phyloP scores from a whole-genome alignment of 129 eudicot genomes.

The Apium graveolens region DNA sequence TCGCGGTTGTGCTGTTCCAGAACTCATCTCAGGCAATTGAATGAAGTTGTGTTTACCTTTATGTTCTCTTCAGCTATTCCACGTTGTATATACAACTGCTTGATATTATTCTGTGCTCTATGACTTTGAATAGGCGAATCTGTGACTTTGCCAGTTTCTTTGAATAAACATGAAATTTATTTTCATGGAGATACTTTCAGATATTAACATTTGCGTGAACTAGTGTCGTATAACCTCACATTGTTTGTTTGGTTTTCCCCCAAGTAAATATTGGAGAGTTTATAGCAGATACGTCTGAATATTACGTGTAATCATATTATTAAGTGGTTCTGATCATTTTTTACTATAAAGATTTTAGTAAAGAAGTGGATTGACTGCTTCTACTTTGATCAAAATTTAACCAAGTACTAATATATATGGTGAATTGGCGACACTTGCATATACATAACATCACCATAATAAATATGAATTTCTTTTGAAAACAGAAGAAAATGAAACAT shows the following conservation, averaged over 20 bases:
- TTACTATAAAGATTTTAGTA: too few species aligned
- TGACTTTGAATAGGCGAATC: neutral
- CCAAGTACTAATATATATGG: too few species aligned
- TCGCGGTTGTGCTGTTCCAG: conserved; percentile 58
- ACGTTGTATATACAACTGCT: conserved; percentile 6
- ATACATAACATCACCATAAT: too few species aligned
- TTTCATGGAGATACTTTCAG: neutral
- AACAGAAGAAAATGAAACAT: too few species aligned
- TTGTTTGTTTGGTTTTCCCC: neutral
- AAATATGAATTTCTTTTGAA: too few species aligned
- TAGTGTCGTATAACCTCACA: neutral
- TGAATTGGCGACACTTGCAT: neutral
- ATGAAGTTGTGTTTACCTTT: conserved; percentile 1
- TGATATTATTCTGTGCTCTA: neutral
- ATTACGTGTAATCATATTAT: too few species aligned
- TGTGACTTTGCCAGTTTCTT: neutral
- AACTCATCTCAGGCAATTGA: conserved; percentile 30
- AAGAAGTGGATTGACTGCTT: too few species aligned
- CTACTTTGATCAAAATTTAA: too few species aligned
- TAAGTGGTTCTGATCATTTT: too few species aligned
- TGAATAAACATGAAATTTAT: neutral
- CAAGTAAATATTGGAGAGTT: neutral
- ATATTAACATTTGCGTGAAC: neutral
- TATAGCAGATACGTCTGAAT: too few species aligned
- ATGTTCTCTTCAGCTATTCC: neutral